A percentile compares a stretch with the other conserved stretches of the same genome.
phyloP scores from a whole-genome alignment of 768 basidiomycete species.

The Exsudoporus frostii region DNA sequence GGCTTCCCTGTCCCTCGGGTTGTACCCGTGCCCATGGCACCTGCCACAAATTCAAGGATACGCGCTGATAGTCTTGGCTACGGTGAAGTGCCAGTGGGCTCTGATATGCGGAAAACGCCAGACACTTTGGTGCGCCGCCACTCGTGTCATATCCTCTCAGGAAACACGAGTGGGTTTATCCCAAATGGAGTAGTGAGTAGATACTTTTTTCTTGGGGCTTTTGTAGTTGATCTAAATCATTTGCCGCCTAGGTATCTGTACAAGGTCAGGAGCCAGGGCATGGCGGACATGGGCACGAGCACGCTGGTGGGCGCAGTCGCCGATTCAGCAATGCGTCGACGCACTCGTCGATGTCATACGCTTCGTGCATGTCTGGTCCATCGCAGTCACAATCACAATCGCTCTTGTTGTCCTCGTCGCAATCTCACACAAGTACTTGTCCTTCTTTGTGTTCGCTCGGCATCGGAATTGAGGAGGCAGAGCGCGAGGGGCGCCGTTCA shows the following conservation, averaged over 20 bases:
- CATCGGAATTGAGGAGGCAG: slow-evolving; percentile 22
- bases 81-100: background rate
- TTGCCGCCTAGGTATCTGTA: background rate
- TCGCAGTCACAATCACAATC: slow-evolving; percentile 19
- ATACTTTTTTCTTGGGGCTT: background rate
- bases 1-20: background rate
- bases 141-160: background rate
- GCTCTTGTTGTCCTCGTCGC: slow-evolving; percentile 12
- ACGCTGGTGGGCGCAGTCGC: slow-evolving; percentile 1
- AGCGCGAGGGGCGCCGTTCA: slow-evolving; percentile 20
- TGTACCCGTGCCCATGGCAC: slow-evolving; percentile 6
- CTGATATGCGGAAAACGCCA: background rate
- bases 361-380: slow-evolving; percentile 22
- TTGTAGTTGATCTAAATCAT: background rate
- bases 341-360: slow-evolving; percentile 15
- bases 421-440: slow-evolving; percentile 14
- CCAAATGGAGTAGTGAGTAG: slow-evolving; percentile 8
- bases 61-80: background rate
- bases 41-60: background rate
- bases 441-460: slow-evolving; percentile 21
- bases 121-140: background rate
- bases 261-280: slow-evolving; percentile 1
- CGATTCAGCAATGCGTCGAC: slow-evolving; percentile 22
- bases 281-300: background rate
- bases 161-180: background rate